phyloP scores from a whole-genome alignment of 2,329 filamentous ascomycete species.

The Tolypocladium endophyticum region DNA sequence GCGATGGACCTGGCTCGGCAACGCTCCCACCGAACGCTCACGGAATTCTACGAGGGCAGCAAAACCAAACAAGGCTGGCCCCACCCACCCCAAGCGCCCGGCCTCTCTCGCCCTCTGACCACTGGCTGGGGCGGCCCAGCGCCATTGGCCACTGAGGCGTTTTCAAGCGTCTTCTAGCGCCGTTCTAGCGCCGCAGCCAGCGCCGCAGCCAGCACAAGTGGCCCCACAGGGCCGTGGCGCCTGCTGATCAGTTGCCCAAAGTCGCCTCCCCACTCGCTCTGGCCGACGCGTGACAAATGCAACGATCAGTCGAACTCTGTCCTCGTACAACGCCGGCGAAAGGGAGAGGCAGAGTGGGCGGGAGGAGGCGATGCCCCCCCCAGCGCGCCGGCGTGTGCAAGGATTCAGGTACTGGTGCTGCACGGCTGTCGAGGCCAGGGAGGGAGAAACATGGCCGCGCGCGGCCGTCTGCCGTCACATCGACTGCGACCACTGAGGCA shows the following conservation, averaged over 20 bases:
- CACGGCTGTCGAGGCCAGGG: not conserved
- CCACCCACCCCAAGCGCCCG: not conserved
- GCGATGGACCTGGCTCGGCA: not conserved
- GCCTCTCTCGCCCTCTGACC: not conserved
- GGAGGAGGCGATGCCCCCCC: not conserved
- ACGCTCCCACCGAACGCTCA: not conserved
- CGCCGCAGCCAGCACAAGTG: not conserved
- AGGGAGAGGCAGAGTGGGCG: not conserved
- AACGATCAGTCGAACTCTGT: not conserved
- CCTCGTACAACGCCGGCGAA: not conserved
- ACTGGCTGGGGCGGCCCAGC: not conserved
- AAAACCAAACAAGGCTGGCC: not conserved
- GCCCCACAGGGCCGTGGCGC: not conserved
- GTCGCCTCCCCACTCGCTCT: not conserved
- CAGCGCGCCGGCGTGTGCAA: too few relatives aligned
- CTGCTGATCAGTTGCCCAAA: not conserved
- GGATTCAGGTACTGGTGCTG: too few relatives aligned
- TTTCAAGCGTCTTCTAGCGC: slow-evolving; percentile 13
- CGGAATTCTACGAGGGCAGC: not conserved
- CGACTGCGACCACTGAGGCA: not conserved
- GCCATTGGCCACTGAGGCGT: not conserved
- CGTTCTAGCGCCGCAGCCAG: slow-evolving; percentile 11
- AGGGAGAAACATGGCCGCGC: not conserved
- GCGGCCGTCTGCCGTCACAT: not conserved
- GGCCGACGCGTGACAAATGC: not conserved